Percentiles rank a stretch among this genome's conserved stretches.
These are phyloP conservation scores for Petrea volubilis DNA, from an alignment of 257 asterid species.

Conservation along the genomic window DNA sequence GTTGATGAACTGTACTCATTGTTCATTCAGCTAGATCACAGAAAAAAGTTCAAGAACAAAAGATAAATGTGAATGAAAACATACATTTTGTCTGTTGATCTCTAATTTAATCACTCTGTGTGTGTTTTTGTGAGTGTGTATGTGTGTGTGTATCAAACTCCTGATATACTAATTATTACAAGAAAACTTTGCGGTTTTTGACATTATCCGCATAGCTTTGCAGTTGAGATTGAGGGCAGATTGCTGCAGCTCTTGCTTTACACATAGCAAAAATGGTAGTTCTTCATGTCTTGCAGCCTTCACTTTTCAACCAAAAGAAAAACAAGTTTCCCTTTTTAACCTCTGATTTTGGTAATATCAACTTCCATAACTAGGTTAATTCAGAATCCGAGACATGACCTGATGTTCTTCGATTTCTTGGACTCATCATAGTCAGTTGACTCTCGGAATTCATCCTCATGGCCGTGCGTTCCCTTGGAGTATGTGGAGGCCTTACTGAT, in stretches of 20 bases:
- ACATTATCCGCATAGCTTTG: too few relatives aligned
- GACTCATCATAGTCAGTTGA: constrained; percentile 44
- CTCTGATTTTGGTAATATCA: background rate
- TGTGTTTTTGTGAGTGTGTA: too few relatives aligned
- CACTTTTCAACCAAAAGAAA: too few relatives aligned
- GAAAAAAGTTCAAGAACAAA: background rate
- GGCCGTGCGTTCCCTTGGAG: constrained; percentile 38
- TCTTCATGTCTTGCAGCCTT: too few relatives aligned
- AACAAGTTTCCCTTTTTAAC: too few relatives aligned
- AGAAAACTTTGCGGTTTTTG: too few relatives aligned
- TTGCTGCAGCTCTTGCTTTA: too few relatives aligned
- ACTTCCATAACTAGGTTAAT: constrained; percentile 34
- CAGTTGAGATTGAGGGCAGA: too few relatives aligned
- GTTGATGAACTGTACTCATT: background rate
- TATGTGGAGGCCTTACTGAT: constrained; percentile 63
- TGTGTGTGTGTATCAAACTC: too few relatives aligned
- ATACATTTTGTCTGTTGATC: background rate
- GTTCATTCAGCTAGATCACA: background rate
- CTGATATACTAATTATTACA: too few relatives aligned
- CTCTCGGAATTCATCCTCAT: constrained; percentile 70
- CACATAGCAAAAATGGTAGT: too few relatives aligned
- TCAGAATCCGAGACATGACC: constrained; percentile 85
- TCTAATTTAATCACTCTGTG: background rate
- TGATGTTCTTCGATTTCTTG: constrained; percentile 55
- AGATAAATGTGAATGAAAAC: background rate